phyloP scores from a whole-genome alignment of 768 basidiomycete species.

The Termitomyces sp. region DNA sequence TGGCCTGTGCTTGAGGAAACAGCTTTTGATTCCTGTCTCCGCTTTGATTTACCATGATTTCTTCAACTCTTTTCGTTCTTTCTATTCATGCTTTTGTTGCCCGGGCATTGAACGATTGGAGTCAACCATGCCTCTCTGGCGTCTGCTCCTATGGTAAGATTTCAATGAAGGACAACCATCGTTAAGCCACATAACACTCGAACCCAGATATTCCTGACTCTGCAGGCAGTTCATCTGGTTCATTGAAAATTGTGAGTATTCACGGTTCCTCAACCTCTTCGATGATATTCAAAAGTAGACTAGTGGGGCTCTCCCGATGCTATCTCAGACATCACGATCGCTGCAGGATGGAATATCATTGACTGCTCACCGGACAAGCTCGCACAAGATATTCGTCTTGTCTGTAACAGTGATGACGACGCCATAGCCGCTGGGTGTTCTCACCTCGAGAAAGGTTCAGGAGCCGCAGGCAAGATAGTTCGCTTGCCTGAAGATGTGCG shows the following conservation, averaged over 20 bases:
- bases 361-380: constrained; percentile 34
- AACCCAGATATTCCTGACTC: constrained; percentile 23
- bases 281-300: neutral
- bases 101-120: constrained; percentile 37
- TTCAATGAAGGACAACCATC: neutral
- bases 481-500: constrained; percentile 40
- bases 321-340: constrained; percentile 38
- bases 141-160: constrained; percentile 32
- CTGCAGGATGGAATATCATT: constrained; percentile 50
- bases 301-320: constrained; percentile 32
- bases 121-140: constrained; percentile 29
- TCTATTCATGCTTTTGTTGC: constrained; percentile 10
- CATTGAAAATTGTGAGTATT: constrained; percentile 32
- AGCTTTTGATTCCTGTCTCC: neutral
- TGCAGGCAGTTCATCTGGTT: constrained; percentile 28
- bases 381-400: constrained; percentile 44
- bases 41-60: constrained; percentile 3
- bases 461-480: constrained; percentile 45
- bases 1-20: constrained; percentile 1
- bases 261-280: neutral
- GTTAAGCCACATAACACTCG: neutral
- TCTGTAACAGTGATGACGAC: constrained; percentile 32
- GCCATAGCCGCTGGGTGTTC: constrained; percentile 25
- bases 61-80: constrained; percentile 5
- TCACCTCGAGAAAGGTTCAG: constrained; percentile 30